A percentile compares a stretch with the other conserved stretches of the same genome.
phyloP scores from a whole-genome alignment of 768 basidiomycete species.

The Russula virescens region DNA sequence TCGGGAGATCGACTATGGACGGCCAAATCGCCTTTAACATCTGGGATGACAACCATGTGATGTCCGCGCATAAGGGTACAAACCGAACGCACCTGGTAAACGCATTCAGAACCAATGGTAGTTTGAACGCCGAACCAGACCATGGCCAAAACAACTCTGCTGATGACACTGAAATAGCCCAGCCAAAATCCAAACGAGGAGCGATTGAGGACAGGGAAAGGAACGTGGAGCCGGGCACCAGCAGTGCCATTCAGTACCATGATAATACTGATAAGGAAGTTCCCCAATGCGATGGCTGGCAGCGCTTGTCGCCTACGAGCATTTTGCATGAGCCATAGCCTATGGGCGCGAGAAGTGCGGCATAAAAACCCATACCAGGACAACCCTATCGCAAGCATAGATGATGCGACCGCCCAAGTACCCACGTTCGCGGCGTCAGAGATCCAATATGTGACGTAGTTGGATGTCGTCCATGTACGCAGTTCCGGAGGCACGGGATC shows the following conservation, averaged over 20 bases:
- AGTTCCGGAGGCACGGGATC: slow-evolving; percentile 59
- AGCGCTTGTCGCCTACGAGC: slow-evolving; percentile 55
- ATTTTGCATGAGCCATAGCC: background rate
- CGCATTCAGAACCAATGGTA: slow-evolving; percentile 54
- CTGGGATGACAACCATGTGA: slow-evolving; percentile 17
- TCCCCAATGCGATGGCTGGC: slow-evolving; percentile 64
- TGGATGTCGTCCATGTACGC: slow-evolving; percentile 64
- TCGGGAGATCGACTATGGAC: slow-evolving; percentile 55
- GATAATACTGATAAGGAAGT: slow-evolving; percentile 62
- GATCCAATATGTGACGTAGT: slow-evolving; percentile 60
- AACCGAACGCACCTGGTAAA: slow-evolving; percentile 47
- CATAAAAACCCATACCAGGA: slow-evolving; percentile 46
- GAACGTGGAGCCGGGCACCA: slow-evolving; percentile 70
- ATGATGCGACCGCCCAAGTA: slow-evolving; percentile 56
- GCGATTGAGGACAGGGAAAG: slow-evolving; percentile 73
- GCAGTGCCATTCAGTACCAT: slow-evolving; percentile 76
- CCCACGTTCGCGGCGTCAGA: slow-evolving; percentile 29
- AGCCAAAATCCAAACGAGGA: slow-evolving; percentile 90
- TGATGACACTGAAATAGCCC: slow-evolving; percentile 80
- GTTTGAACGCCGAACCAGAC: slow-evolving; percentile 81
- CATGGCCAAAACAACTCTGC: slow-evolving; percentile 67
- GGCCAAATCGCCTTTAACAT: slow-evolving; percentile 87
- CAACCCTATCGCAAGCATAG: slow-evolving; percentile 69
- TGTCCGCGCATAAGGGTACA: background rate
- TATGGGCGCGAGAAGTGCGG: background rate